These are phyloP conservation scores for Avicennia marina DNA, from an alignment of 257 asterid genomes.

Conservation along the genomic window DNA sequence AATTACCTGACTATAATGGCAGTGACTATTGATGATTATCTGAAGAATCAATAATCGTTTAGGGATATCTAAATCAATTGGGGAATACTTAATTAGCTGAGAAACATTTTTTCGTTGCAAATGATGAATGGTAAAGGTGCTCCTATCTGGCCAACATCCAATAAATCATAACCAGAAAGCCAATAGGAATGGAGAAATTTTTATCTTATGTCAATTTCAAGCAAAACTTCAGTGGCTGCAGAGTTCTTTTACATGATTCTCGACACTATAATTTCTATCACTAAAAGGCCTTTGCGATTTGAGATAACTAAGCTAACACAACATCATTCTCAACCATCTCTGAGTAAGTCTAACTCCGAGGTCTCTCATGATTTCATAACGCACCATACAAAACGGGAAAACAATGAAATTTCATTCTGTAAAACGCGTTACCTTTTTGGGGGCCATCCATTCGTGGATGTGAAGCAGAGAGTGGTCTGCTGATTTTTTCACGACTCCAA, in stretches of 20 bases:
- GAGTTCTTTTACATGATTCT: neutral
- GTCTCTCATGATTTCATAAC: too few relatives aligned
- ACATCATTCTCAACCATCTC: too few relatives aligned
- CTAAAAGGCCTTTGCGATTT: neutral
- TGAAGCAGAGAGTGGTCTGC: constrained; percentile 41
- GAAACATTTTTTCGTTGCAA: too few relatives aligned
- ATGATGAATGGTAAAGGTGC: too few relatives aligned
- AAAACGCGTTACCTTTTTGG: constrained; percentile 52
- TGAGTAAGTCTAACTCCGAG: too few relatives aligned
- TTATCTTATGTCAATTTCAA: neutral
- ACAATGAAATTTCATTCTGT: neutral
- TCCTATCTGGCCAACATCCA: too few relatives aligned
- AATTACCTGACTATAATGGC: too few relatives aligned
- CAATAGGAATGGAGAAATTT: neutral
- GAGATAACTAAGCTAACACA: neutral
- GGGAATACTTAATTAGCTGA: neutral
- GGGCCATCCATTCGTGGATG: constrained; percentile 76
- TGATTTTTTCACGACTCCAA: constrained; percentile 80
- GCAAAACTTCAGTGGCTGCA: neutral
- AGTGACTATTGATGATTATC: too few relatives aligned
- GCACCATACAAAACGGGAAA: neutral
- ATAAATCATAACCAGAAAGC: neutral
- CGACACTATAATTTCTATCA: neutral
- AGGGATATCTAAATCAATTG: neutral
- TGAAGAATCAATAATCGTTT: too few relatives aligned